Conservation (phyloP, 805 yeast genomes). For the Cyberlindnera japonica region DNA sequence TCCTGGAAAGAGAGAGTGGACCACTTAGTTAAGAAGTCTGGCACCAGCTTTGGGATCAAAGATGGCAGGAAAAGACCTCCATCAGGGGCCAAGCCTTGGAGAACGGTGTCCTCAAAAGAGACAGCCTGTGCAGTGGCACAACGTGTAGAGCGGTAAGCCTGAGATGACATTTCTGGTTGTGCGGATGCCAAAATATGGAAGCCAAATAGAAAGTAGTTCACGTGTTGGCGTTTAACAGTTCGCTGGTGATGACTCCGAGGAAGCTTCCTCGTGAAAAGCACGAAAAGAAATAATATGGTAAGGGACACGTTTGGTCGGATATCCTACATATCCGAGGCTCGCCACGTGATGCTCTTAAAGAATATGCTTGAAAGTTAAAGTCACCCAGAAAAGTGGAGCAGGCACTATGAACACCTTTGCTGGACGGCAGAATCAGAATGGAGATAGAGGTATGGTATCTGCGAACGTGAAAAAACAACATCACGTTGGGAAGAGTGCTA, state of each 20-base stretch:
- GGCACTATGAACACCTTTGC: too few relatives aligned
- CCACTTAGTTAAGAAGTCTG: constrained; percentile 63
- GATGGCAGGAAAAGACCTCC: constrained; percentile 95
- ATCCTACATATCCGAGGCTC: background rate
- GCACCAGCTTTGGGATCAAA: constrained; percentile 61
- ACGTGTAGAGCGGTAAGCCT: constrained; percentile 79
- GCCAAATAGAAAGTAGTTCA: too few relatives aligned
- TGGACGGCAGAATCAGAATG: too few relatives aligned
- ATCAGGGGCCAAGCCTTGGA: constrained; percentile 91
- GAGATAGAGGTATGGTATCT: too few relatives aligned
- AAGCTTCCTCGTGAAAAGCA: background rate
- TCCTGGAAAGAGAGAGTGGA: constrained; percentile 72
- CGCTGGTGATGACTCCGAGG: constrained; percentile 2
- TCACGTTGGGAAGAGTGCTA: too few relatives aligned
- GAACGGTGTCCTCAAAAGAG: constrained; percentile 77
- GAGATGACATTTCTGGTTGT: constrained; percentile 35
- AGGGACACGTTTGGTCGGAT: background rate
- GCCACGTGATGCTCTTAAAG: too few relatives aligned
- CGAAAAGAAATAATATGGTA: background rate
- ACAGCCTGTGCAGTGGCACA: constrained; percentile 46
- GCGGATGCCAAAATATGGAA: background rate
- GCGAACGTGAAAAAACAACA: too few relatives aligned
- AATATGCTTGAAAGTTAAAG: too few relatives aligned
- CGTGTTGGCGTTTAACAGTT: background rate
- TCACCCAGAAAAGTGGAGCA: too few relatives aligned